Base-by-base conservation (phyloP, 2,329 filamentous ascomycete species). In the Trichoderma sp. region DNA sequence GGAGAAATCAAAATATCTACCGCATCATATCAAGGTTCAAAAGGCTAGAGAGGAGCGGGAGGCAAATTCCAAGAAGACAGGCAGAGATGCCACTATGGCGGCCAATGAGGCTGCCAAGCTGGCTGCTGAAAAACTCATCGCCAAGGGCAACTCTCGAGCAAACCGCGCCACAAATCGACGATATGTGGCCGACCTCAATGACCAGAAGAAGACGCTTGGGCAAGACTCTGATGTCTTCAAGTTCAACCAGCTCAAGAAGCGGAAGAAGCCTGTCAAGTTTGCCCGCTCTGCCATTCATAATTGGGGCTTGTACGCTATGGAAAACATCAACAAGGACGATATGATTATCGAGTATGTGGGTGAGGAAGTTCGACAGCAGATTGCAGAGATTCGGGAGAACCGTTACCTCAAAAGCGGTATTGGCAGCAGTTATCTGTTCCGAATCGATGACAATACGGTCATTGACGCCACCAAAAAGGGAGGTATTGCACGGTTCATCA, bases 281-380 rank as follows among this genome's bases (percentile, higher is more conserved):
- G 96, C 95, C 71, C 90, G 96, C 58, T 99, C 96, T 67, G 96
- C 96, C 59, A 99, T 99, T 77, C 96, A 99, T 83, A 98, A 98
- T 78, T 99, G 96, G 96, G 96, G 96, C 32, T 84, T 99, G 32
- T 99, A 99, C 79, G 95, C 96, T 4, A 95, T 98, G 86, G 96
- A 99, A 83, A 96, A 97, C 79, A 99, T 99, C 74, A 89, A 92
- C 73, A 94, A 95, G 80, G 97, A 97, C 81, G 96, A 99, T 82
- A 98, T 99, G 94, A 99, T 99, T 80, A 99, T 99, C 79, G 96
- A 99, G 83, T 99, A 99, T 80, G 96, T 99, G 12, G 96, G 96
- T 73, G 96, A 99, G 83, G 96, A 97, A 81, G 94, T 99, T 47
- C 90, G 96, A 71, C 96, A 99, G 82, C 94, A 97, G 78, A 96